Percentiles rank a stretch among this genome's conserved stretches.
Evolutionary conservation across 2,329 filamentous ascomycete genomes (phyloP).

Genomic region (Simplicillium aogashimaense): DNA sequence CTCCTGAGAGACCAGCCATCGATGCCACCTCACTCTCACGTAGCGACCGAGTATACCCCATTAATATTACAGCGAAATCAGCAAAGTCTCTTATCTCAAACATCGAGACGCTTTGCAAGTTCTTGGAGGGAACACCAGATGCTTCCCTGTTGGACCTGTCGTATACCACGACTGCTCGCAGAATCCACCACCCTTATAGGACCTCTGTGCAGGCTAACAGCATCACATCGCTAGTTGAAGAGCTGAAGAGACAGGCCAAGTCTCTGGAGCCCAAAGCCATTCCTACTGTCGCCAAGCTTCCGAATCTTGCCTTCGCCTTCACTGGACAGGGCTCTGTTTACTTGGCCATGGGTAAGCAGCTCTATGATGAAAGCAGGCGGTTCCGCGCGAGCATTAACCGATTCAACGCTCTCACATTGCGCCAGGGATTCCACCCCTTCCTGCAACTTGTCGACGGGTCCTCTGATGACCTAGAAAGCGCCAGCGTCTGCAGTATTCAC

Average conservation of each 20-base stretch:
- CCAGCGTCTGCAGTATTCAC: slow-evolving; percentile 9
- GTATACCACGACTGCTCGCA: background rate
- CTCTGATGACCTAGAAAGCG: slow-evolving; percentile 48
- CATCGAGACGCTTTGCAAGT: background rate
- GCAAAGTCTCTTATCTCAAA: background rate
- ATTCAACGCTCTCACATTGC: background rate
- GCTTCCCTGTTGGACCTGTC: background rate
- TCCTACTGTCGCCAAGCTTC: too few relatives aligned
- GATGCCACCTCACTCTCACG: background rate
- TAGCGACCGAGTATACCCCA: background rate
- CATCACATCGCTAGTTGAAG: background rate
- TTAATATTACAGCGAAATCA: slow-evolving; percentile 2
- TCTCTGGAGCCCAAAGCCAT: background rate
- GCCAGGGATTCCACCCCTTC: background rate
- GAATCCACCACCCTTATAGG: background rate
- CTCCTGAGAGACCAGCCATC: slow-evolving; percentile 20
- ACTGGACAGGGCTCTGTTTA: background rate
- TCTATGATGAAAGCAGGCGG: background rate
- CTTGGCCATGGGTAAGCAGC: background rate
- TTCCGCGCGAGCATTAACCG: background rate
- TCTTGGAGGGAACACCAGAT: background rate
- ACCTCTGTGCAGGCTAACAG: background rate
- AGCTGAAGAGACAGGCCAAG: background rate
- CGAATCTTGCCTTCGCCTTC: slow-evolving; percentile 26
- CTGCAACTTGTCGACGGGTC: slow-evolving; percentile 46